Base-by-base conservation (phyloP, 1,284 basidiomycete species). In the Pyrrhoderma lamaoense region DNA sequence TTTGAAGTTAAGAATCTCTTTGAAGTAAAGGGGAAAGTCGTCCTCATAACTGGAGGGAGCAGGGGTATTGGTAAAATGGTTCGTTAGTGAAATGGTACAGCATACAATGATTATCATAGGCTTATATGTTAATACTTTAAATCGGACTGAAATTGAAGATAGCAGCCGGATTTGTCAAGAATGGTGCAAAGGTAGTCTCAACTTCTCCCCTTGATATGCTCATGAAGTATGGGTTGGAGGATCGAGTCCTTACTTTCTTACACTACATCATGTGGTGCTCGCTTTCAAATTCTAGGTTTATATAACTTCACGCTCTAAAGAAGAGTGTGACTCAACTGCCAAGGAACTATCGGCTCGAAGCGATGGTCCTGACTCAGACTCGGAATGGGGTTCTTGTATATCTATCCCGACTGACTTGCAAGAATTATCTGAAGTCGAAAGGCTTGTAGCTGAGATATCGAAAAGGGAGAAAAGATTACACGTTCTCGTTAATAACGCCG, bases 41-140 rank as follows among this genome's bases (percentile, higher is more conserved):
- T 80, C 1, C 68, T 86, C 34, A 72, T 85, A 35, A 85, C 82
- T 0, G 85, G 84, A n/a, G 84, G 83, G n/a, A 82, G 78, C 39
- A 69, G 80, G 51, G 82, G 82, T 22, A 76, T 85, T 42, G 81
- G 82, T 22, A 83, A 80, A 68, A 82, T 82, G 81, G 81, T 80
- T 48, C 54, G 35, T 14, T 46, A 7, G 3, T 35, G 27, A 5
- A 5, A n/a, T 21, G 4, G 38, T 31, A 5, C 5, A 5, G 27
- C 27, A 31, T 31, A 31, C 11, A 31, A 31, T 31, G 11, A 5
- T 5, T 31, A 31, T 31, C 11, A 11, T 31, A 31, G 7, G 27
- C 27, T 31, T 31, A 31, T 31, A 11, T 5, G 11, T 11, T 31
- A 5, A 5, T 5, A 11, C 27, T 31, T 31, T 31, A 5, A 11